Evolutionary conservation across 129 eudicot genomes (phyloP).

Genomic region (Kitagawia praeruptora): DNA sequence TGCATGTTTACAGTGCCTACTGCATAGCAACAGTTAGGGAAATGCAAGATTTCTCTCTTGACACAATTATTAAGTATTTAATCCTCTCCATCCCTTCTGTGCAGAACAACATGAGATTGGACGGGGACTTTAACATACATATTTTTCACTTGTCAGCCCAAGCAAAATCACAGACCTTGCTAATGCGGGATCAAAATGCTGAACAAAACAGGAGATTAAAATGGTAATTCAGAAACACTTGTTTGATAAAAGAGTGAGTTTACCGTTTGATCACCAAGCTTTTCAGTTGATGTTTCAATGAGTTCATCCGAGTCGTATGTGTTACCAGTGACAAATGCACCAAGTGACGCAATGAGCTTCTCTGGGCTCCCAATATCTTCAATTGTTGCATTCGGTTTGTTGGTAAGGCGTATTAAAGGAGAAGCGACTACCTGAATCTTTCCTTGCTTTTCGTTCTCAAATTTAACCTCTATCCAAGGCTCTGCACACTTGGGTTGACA

Average conservation of each 20-base stretch:
- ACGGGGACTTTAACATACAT: too few species aligned
- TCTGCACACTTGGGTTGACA: constrained; percentile 99
- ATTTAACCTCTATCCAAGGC: constrained; percentile 99
- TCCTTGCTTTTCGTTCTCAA: constrained; percentile 90
- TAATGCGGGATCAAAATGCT: background rate
- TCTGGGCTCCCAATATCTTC: constrained; percentile 98
- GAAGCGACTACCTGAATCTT: constrained; percentile 96
- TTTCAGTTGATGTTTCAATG: constrained; percentile 70
- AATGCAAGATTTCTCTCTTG: too few species aligned
- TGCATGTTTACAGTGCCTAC: too few species aligned
- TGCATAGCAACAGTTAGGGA: too few species aligned
- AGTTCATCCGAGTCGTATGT: constrained; percentile 81
- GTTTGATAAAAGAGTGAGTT: background rate
- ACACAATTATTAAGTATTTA: too few species aligned
- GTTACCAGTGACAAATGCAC: constrained; percentile 95
- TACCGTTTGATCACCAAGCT: constrained; percentile 90
- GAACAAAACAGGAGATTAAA: background rate
- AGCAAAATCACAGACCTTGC: background rate
- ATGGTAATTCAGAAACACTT: background rate
- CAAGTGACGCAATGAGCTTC: constrained; percentile 82
- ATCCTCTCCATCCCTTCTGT: too few species aligned
- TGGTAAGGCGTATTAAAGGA: constrained; percentile 84
- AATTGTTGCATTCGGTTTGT: constrained; percentile 84
- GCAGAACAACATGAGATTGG: too few species aligned
- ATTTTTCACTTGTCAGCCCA: background rate